phyloP scores from a whole-genome alignment of 2,329 filamentous ascomycete genomes.

The Trichoderma oligosporum region DNA sequence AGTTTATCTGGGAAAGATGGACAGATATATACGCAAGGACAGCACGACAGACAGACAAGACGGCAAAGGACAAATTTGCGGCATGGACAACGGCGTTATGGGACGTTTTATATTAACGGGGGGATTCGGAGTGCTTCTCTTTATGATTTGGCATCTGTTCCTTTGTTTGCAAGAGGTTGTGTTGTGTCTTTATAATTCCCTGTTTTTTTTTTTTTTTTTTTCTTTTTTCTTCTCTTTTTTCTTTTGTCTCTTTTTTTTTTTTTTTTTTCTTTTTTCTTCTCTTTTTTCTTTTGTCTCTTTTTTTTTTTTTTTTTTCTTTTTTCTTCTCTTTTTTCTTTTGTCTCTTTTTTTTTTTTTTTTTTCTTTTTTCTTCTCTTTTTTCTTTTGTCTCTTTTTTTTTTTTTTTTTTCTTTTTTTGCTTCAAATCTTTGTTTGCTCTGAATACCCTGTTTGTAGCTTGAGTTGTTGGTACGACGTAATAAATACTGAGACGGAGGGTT shows the following conservation, averaged over 20 bases:
- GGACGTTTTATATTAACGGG: too few relatives aligned
- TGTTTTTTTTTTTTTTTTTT: background rate
- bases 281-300: background rate
- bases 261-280: background rate
- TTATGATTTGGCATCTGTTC: too few relatives aligned
- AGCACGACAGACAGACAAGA: too few relatives aligned
- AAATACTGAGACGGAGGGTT: background rate
- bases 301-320: background rate
- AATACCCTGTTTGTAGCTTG: slow-evolving; percentile 10
- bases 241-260: background rate
- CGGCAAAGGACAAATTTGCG: too few relatives aligned
- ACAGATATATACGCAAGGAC: too few relatives aligned
- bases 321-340: background rate
- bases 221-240: background rate
- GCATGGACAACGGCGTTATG: too few relatives aligned
- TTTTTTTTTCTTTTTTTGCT: background rate
- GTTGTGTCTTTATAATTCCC: too few relatives aligned
- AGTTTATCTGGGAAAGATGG: too few relatives aligned
- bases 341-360: background rate
- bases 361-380: background rate
- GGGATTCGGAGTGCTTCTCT: too few relatives aligned
- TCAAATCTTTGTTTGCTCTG: background rate
- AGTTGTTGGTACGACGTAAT: background rate
- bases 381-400: background rate
- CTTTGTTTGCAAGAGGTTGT: too few relatives aligned